phyloP scores from a whole-genome alignment of 73 alveolate species.

The Paramecium octaurelia region DNA sequence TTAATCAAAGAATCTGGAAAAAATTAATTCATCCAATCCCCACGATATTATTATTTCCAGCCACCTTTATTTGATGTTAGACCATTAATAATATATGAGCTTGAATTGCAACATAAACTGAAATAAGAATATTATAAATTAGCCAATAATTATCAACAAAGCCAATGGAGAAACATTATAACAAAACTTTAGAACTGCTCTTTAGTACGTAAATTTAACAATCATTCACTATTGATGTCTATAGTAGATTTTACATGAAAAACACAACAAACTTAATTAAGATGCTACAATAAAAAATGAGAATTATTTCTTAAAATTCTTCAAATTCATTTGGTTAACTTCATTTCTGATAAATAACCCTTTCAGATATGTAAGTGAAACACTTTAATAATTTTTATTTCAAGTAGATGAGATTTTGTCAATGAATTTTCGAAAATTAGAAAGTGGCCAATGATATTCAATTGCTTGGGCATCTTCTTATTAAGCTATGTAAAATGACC shows the following conservation, averaged over 20 bases:
- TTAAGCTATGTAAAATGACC: not conserved
- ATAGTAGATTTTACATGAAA: not conserved
- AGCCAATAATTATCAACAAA: slow-evolving; percentile 81
- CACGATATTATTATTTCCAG: not conserved
- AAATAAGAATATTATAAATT: slow-evolving; percentile 86
- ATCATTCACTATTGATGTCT: not conserved
- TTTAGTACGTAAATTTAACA: not conserved
- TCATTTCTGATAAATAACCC: not conserved
- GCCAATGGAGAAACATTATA: slow-evolving; percentile 69
- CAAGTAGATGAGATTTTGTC: too few species aligned
- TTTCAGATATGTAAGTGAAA: not conserved
- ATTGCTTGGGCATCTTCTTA: not conserved
- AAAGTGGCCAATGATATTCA: not conserved
- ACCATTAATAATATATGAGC: slow-evolving; percentile 57
- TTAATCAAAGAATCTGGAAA: slow-evolving; percentile 29
- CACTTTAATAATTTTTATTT: too few species aligned
- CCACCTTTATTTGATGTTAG: slow-evolving; percentile 16
- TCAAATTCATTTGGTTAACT: not conserved
- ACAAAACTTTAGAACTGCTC: slow-evolving; percentile 63
- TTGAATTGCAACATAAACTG: slow-evolving; percentile 79
- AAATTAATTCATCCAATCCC: not conserved
- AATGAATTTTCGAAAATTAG: not conserved
- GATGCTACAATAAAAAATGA: not conserved
- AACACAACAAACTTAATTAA: not conserved
- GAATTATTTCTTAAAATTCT: not conserved